Conservation (phyloP, 1,284 basidiomycete species). For the Papiliotrema laurentii region DNA sequence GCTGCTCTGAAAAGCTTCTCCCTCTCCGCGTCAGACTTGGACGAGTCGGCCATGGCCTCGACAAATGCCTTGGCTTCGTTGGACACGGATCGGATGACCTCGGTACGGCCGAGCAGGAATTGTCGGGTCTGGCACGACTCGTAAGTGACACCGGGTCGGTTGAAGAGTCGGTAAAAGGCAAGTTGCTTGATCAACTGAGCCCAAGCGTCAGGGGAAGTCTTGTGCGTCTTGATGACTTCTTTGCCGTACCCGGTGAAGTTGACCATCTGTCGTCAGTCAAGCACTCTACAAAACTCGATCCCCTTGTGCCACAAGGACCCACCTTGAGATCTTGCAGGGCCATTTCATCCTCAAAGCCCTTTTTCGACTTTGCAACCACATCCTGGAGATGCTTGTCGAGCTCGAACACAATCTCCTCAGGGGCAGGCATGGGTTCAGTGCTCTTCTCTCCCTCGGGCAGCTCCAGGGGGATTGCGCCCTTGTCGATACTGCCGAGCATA, state of each 20-base stretch:
- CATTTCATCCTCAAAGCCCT: slow-evolving; percentile 73
- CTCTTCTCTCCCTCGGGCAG: slow-evolving; percentile 45
- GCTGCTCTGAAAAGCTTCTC: slow-evolving; percentile 72
- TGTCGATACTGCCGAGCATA: slow-evolving; percentile 69
- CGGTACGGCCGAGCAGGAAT: slow-evolving; percentile 85
- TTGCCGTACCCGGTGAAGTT: slow-evolving; percentile 94
- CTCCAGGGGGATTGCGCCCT: slow-evolving; percentile 68
- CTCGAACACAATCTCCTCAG: slow-evolving; percentile 68
- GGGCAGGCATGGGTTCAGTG: slow-evolving; percentile 53
- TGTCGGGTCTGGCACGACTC: slow-evolving; percentile 93
- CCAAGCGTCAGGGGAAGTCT: slow-evolving; percentile 90
- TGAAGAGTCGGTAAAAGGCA: slow-evolving; percentile 83
- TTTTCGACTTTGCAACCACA: slow-evolving; percentile 55
- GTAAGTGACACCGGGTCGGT: slow-evolving; percentile 78
- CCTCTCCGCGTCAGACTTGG: slow-evolving; percentile 58
- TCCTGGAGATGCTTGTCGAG: slow-evolving; percentile 55
- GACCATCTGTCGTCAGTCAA: slow-evolving; percentile 55
- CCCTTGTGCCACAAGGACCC: slow-evolving; percentile 23
- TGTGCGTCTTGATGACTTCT: slow-evolving; percentile 79
- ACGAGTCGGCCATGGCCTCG: slow-evolving; percentile 74
- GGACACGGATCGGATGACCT: slow-evolving; percentile 84
- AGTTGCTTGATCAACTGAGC: slow-evolving; percentile 94
- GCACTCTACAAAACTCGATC: too few species aligned
- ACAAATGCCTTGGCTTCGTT: slow-evolving; percentile 80
- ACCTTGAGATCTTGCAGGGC: slow-evolving; percentile 76